These are phyloP conservation scores for Rhynchosporium graminicola DNA, from an alignment of 2,329 filamentous ascomycete genomes.

Conservation along the genomic window DNA sequence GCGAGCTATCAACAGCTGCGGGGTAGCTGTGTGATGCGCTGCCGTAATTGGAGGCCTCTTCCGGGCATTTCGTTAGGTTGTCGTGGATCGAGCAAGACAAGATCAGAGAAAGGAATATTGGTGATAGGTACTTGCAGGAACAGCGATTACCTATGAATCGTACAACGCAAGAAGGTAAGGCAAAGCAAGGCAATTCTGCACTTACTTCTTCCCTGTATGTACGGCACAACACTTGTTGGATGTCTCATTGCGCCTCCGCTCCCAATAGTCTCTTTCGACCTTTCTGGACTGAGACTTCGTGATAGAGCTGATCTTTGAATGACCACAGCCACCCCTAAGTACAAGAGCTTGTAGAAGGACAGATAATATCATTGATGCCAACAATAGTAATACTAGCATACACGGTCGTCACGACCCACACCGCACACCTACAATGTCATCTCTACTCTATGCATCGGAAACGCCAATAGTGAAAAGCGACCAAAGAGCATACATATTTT, in stretches of 20 bases:
- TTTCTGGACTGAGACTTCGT: neutral
- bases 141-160: too few species aligned
- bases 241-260: slow-evolving; percentile 1
- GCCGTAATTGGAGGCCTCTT: neutral
- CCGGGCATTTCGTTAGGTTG: neutral
- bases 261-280: neutral
- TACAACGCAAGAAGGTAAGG: too few species aligned
- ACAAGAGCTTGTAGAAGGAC: slow-evolving; percentile 5
- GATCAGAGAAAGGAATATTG: too few species aligned
- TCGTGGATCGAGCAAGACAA: too few species aligned
- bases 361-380: slow-evolving; percentile 34
- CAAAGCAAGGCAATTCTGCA: too few species aligned
- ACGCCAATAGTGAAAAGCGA: slow-evolving; percentile 37
- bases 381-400: slow-evolving; percentile 40
- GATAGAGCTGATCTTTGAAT: neutral
- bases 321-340: slow-evolving; percentile 14
- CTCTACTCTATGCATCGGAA: slow-evolving; percentile 41
- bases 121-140: too few species aligned
- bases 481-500: slow-evolving; percentile 40
- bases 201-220: too few species aligned
- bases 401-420: slow-evolving; percentile 34
- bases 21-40: neutral
- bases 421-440: slow-evolving; percentile 32
- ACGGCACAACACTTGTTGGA: neutral
- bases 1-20: neutral